Conservation (phyloP, 2,329 filamentous ascomycete genomes). For the Nemania abortiva region DNA sequence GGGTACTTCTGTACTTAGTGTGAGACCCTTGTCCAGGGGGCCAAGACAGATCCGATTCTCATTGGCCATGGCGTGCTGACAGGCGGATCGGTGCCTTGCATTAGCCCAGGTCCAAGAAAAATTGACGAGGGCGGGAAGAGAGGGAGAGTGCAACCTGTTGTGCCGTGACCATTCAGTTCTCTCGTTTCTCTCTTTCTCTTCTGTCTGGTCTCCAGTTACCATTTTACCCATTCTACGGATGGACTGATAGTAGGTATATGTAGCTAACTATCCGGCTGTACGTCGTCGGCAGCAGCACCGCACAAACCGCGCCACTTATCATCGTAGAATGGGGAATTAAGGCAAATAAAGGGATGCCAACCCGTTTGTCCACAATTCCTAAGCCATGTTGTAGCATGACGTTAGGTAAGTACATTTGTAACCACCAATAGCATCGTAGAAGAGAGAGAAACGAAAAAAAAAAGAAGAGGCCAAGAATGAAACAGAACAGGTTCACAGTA, state of each 20-base stretch:
- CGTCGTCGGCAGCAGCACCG: background rate
- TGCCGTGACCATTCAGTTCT: background rate
- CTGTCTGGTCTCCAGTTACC: background rate
- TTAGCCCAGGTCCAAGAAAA: conserved; percentile 33
- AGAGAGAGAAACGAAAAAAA: background rate
- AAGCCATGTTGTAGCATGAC: background rate
- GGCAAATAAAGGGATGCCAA: background rate
- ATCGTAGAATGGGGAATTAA: background rate
- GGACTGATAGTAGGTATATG: background rate
- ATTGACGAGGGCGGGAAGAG: conserved; percentile 5
- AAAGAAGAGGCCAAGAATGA: background rate
- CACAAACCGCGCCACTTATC: background rate
- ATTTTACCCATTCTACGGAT: background rate
- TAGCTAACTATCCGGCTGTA: background rate
- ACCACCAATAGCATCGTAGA: background rate
- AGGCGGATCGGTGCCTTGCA: conserved; percentile 41
- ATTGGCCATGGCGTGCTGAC: conserved; percentile 32
- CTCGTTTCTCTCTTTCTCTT: background rate
- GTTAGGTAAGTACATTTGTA: background rate
- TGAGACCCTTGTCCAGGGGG: conserved; percentile 17
- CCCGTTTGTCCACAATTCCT: background rate
- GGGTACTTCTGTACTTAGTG: too few relatives aligned
- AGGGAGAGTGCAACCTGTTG: conserved; percentile 22
- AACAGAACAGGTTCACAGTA: background rate
- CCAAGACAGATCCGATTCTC: background rate